A percentile compares a stretch with the other conserved stretches of the same genome.
Evolutionary conservation across 2,329 filamentous ascomycete genomes (phyloP).

Genomic region (Talaromyces sp.): DNA sequence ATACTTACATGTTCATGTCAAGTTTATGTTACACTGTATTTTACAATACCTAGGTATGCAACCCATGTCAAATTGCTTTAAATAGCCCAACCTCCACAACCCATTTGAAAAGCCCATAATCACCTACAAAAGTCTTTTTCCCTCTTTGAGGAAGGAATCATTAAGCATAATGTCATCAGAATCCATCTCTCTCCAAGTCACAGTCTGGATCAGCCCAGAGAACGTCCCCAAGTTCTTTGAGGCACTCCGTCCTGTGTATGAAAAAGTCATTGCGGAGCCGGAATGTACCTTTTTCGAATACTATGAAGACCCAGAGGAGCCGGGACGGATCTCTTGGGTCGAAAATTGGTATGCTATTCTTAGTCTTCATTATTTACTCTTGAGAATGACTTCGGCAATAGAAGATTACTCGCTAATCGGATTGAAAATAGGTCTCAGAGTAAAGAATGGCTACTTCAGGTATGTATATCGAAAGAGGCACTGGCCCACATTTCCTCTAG

Average conservation of each 20-base stretch:
- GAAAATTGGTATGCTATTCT: slow-evolving; percentile 41
- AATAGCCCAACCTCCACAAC: background rate
- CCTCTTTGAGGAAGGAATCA: background rate
- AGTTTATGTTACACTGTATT: background rate
- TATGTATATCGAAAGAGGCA: background rate
- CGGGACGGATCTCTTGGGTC: slow-evolving; percentile 43
- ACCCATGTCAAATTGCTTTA: background rate
- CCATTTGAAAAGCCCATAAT: background rate
- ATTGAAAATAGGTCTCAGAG: background rate
- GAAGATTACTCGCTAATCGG: background rate
- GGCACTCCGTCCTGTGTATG: slow-evolving; percentile 41
- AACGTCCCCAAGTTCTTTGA: slow-evolving; percentile 33
- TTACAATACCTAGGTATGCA: background rate
- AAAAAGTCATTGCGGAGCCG: slow-evolving; percentile 43
- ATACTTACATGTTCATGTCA: background rate
- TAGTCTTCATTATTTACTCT: background rate
- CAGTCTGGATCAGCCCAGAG: slow-evolving; percentile 21
- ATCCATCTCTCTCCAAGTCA: slow-evolving; percentile 7
- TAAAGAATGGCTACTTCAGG: background rate
- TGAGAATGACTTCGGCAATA: background rate
- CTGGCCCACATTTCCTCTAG: background rate
- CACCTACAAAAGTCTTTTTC: background rate
- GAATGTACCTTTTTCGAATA: slow-evolving; percentile 49
- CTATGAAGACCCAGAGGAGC: slow-evolving; percentile 38
- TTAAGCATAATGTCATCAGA: slow-evolving; percentile 5